A percentile compares a stretch with the other conserved stretches of the same genome.
Evolutionary conservation across 495 filamentous ascomycete species (phyloP).

Genomic region (Talaromyces ruber): DNA sequence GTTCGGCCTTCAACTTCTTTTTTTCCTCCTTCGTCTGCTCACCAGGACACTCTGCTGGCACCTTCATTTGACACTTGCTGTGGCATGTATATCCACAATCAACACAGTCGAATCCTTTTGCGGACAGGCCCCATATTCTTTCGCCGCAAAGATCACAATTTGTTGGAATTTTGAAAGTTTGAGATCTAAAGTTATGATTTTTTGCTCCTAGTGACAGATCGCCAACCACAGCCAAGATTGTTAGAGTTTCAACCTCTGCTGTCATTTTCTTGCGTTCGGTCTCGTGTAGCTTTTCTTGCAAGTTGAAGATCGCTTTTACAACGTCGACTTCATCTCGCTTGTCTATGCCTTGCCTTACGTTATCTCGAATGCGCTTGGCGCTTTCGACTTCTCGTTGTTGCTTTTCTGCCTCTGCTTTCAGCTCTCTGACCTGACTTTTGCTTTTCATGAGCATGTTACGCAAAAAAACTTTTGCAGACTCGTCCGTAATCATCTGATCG

Average conservation of each 20-base stretch:
- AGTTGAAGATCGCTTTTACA: slow-evolving; percentile 62
- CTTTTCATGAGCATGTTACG: slow-evolving; percentile 88
- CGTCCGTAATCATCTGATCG: slow-evolving; percentile 70
- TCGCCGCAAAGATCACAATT: slow-evolving; percentile 97
- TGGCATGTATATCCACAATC: slow-evolving; percentile 98
- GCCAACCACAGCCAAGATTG: slow-evolving; percentile 77
- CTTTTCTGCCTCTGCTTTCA: slow-evolving; percentile 73
- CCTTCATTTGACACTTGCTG: slow-evolving; percentile 98
- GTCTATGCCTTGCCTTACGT: slow-evolving; percentile 70
- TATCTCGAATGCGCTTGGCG: slow-evolving; percentile 60
- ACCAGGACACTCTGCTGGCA: slow-evolving; percentile 89
- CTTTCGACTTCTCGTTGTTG: slow-evolving; percentile 76
- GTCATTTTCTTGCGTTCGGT: slow-evolving; percentile 78
- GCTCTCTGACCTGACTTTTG: slow-evolving; percentile 67
- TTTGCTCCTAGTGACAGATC: slow-evolving; percentile 86
- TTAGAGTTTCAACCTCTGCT: slow-evolving; percentile 84
- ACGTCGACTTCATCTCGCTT: slow-evolving; percentile 76
- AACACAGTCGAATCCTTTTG: slow-evolving; percentile 90
- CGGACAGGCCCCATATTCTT: slow-evolving; percentile 90
- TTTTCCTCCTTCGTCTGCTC: slow-evolving; percentile 89
- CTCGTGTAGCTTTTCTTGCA: slow-evolving; percentile 79
- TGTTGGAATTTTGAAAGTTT: slow-evolving; percentile 97
- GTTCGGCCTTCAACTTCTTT: slow-evolving; percentile 79
- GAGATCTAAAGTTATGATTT: slow-evolving; percentile 92
- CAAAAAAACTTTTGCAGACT: slow-evolving; percentile 78